These are phyloP conservation scores for Cladosporium austrohemisphaericum DNA, from an alignment of 2,329 filamentous ascomycete species.

Conservation along the genomic window DNA sequence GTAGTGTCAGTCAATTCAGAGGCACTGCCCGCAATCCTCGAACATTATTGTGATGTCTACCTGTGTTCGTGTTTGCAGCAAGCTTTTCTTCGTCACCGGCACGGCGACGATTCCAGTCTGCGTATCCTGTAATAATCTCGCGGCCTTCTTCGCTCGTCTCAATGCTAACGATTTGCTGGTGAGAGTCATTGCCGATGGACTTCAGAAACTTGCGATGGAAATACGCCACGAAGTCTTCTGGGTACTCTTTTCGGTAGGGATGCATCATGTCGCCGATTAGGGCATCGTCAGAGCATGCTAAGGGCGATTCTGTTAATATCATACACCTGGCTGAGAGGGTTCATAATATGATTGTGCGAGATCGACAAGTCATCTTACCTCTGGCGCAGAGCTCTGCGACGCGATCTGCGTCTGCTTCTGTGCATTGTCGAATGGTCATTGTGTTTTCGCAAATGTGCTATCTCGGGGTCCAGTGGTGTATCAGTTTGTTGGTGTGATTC, in stretches of 20 bases:
- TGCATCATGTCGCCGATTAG: slow-evolving; percentile 34
- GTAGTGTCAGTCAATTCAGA: not conserved
- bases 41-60: not conserved
- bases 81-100: not conserved
- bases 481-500: not conserved
- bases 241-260: slow-evolving; percentile 28
- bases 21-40: too few relatives aligned
- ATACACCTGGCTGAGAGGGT: too few relatives aligned
- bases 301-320: too few relatives aligned
- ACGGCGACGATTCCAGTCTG: not conserved
- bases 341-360: too few relatives aligned
- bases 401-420: not conserved
- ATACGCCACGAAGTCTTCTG: slow-evolving; percentile 29
- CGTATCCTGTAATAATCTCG: slow-evolving; percentile 4
- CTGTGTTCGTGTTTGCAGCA: not conserved
- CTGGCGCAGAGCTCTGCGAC: slow-evolving; percentile 2
- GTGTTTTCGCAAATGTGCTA: not conserved
- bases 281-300: slow-evolving; percentile 33
- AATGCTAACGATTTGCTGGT: slow-evolving; percentile 2
- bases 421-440: slow-evolving; percentile 1
- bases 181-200: not conserved
- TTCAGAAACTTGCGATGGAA: slow-evolving; percentile 13
- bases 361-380: not conserved
- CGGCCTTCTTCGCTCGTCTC: not conserved
- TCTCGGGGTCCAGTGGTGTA: too few relatives aligned